Conservation (phyloP, 2,329 filamentous ascomycete genomes). For the Fusarium duplospermum region DNA sequence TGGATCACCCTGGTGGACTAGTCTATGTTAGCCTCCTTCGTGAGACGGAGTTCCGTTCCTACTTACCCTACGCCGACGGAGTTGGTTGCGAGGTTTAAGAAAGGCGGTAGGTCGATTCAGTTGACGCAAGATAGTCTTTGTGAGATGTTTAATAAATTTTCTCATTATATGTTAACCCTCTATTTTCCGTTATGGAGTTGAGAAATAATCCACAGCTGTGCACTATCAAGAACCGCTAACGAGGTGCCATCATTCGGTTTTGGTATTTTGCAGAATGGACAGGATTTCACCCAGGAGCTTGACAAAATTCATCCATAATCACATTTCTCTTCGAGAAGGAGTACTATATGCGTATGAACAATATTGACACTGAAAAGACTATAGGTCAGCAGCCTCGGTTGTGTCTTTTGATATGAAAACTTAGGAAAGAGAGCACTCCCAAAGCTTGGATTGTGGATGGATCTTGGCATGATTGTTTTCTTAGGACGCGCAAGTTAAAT, state of each 20-base stretch:
- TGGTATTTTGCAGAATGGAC: too few relatives aligned
- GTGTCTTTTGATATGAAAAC: neutral
- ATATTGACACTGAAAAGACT: neutral
- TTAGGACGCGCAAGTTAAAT: neutral
- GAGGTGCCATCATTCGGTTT: too few relatives aligned
- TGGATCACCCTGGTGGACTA: neutral
- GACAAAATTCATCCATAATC: neutral
- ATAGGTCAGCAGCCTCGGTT: neutral
- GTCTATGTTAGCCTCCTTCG: neutral
- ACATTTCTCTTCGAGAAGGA: neutral
- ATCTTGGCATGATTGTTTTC: neutral
- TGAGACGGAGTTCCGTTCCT: neutral
- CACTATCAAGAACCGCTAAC: too few relatives aligned
- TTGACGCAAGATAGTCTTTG: neutral
- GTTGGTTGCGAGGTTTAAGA: neutral
- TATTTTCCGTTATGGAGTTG: neutral
- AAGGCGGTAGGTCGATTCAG: neutral
- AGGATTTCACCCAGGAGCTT: too few relatives aligned
- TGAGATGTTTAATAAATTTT: neutral
- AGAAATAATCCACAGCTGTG: neutral
- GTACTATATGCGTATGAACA: accelerated
- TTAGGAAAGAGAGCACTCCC: too few relatives aligned
- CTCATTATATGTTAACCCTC: neutral
- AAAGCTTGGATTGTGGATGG: too few relatives aligned
- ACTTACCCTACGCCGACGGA: neutral